Conservation (phyloP, 2,329 filamentous ascomycete species). For the Dactylonectria macrodidyma region DNA sequence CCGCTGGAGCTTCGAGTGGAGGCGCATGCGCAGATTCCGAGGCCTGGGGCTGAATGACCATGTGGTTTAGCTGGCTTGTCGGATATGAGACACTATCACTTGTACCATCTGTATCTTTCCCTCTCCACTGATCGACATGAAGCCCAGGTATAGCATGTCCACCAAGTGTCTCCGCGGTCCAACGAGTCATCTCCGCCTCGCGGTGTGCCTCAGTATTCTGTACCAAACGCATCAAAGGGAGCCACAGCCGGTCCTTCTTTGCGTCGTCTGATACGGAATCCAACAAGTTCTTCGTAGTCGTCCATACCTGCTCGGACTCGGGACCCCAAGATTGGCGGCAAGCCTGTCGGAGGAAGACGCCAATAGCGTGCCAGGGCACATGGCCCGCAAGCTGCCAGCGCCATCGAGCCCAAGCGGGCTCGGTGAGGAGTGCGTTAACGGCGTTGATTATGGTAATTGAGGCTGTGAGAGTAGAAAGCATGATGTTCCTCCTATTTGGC, state of each 20-base stretch:
- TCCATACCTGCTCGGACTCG: conserved; percentile 44
- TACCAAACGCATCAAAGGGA: conserved; percentile 32
- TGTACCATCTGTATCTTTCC: background rate
- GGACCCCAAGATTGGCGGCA: conserved; percentile 40
- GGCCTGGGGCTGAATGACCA: conserved; percentile 21
- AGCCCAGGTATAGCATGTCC: background rate
- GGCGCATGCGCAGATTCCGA: conserved; percentile 20
- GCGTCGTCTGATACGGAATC: conserved; percentile 18
- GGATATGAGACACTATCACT: conserved; percentile 10
- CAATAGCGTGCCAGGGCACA: conserved; percentile 48
- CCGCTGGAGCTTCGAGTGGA: conserved; percentile 20
- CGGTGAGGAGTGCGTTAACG: conserved; percentile 38
- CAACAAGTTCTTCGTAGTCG: conserved; percentile 24
- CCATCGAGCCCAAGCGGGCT: conserved; percentile 45
- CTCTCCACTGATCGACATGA: background rate
- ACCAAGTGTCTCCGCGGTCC: conserved; percentile 8
- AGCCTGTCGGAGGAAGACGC: conserved; percentile 42
- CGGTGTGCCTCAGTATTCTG: conserved; percentile 30
- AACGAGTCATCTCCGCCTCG: conserved; percentile 22
- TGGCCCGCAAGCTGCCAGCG: conserved; percentile 50
- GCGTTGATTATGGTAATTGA: conserved; percentile 42
- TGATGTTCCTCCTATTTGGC: background rate
- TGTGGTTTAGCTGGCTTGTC: conserved; percentile 23
- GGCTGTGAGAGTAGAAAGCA: conserved; percentile 14
- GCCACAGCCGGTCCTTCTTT: conserved; percentile 36